These are phyloP conservation scores for Kwoniella mangroviensis DNA, from an alignment of 768 basidiomycete species.

Conservation along the genomic window DNA sequence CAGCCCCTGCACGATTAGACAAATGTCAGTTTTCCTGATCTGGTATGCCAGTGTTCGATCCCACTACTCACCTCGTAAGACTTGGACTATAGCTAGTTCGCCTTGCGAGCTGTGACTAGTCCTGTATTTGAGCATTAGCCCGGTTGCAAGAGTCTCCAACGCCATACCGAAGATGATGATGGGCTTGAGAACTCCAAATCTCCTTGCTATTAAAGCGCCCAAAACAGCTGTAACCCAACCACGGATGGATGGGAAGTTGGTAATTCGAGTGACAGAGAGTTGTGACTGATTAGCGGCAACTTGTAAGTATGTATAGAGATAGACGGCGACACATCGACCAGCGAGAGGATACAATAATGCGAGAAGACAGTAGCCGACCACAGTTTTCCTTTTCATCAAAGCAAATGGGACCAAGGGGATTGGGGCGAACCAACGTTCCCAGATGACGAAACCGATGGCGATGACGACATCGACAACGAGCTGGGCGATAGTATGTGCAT, in stretches of 20 bases:
- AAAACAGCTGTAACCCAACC: constrained; percentile 36
- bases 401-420: constrained; percentile 54
- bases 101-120: constrained; percentile 32
- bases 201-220: constrained; percentile 41
- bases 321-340: constrained; percentile 35
- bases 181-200: constrained; percentile 52
- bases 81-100: constrained; percentile 53
- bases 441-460: constrained; percentile 44
- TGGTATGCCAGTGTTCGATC: not conserved
- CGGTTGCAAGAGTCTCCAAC: constrained; percentile 43
- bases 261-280: constrained; percentile 33
- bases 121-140: constrained; percentile 55
- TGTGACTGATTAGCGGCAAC: constrained; percentile 42
- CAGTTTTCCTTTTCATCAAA: constrained; percentile 50
- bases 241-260: constrained; percentile 34
- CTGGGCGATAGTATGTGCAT: constrained; percentile 53
- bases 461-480: constrained; percentile 44
- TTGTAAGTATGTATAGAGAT: constrained; percentile 41
- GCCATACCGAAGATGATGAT: constrained; percentile 52
- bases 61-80: constrained; percentile 36
- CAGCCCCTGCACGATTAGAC: constrained; percentile 13
- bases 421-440: constrained; percentile 51
- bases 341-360: constrained; percentile 52
- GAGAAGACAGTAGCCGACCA: constrained; percentile 49
- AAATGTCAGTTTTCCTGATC: not conserved